phyloP scores from a whole-genome alignment of 2,329 filamentous ascomycete species.

The Chaetomiaceae sp. region DNA sequence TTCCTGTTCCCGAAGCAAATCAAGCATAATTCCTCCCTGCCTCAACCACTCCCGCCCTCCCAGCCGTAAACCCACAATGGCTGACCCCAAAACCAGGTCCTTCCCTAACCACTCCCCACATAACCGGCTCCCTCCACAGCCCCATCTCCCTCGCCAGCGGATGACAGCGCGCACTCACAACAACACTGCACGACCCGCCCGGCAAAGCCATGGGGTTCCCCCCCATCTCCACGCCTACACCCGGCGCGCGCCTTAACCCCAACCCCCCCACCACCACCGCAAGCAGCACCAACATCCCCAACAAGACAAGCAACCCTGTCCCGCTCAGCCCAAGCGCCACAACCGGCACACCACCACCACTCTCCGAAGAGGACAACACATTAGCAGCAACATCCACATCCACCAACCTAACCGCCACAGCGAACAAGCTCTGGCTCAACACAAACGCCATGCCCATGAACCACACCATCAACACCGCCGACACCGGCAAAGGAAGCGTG shows the following conservation, averaged over 20 bases:
- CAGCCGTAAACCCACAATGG: slow-evolving; percentile 43
- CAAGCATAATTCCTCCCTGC: slow-evolving; percentile 38
- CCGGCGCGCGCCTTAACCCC: slow-evolving; percentile 38
- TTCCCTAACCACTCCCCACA: slow-evolving; percentile 45
- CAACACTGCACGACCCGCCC: slow-evolving; percentile 48
- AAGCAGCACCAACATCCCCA: slow-evolving; percentile 40
- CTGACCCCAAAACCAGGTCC: slow-evolving; percentile 37
- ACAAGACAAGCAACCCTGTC: slow-evolving; percentile 39
- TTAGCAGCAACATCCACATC: neutral
- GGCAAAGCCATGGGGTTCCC: slow-evolving; percentile 47
- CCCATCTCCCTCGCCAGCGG: slow-evolving; percentile 25
- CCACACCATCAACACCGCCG: slow-evolving; percentile 41
- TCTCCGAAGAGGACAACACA: too few relatives aligned
- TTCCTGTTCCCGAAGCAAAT: too few relatives aligned
- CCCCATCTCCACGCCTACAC: slow-evolving; percentile 33
- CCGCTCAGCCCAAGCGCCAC: slow-evolving; percentile 41
- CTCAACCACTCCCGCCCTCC: slow-evolving; percentile 33
- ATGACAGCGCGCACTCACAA: slow-evolving; percentile 48
- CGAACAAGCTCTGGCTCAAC: slow-evolving; percentile 43
- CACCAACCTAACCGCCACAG: slow-evolving; percentile 30
- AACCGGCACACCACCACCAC: slow-evolving; percentile 2
- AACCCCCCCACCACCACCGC: slow-evolving; percentile 34
- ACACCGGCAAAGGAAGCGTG: slow-evolving; percentile 45
- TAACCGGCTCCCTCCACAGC: slow-evolving; percentile 37
- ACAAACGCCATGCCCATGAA: slow-evolving; percentile 44